Evolutionary conservation across 108 stramenopile species (phyloP).

Genomic region (Discostella stelligeroides): DNA sequence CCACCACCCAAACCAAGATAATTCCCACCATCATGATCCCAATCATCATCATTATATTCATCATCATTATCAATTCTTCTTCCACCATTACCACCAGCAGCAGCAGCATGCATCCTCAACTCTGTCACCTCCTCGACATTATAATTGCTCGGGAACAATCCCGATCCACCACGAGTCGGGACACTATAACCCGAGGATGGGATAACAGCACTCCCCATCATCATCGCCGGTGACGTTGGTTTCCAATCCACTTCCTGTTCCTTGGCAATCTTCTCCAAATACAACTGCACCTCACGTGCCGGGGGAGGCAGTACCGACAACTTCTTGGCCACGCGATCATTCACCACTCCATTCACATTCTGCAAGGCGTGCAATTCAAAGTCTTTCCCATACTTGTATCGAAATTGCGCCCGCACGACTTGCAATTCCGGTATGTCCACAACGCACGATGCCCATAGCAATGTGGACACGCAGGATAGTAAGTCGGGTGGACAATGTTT

Average conservation of each 20-base stretch:
- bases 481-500: slow-evolving; percentile 84
- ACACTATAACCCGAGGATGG: slow-evolving; percentile 74
- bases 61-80: too few species aligned
- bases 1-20: too few species aligned
- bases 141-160: slow-evolving; percentile 36
- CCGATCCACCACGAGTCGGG: slow-evolving; percentile 57
- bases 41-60: too few species aligned
- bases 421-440: slow-evolving; percentile 84
- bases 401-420: slow-evolving; percentile 81
- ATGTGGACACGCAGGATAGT: slow-evolving; percentile 62
- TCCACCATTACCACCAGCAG: too few species aligned
- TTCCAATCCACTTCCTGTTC: slow-evolving; percentile 85
- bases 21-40: too few species aligned
- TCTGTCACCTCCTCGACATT: too few species aligned
- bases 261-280: slow-evolving; percentile 89
- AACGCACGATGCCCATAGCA: slow-evolving; percentile 79
- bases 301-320: slow-evolving; percentile 87
- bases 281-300: slow-evolving; percentile 81
- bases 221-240: slow-evolving; percentile 54
- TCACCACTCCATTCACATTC: slow-evolving; percentile 79
- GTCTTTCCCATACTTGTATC: slow-evolving; percentile 82
- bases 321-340: slow-evolving; percentile 88
- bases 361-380: slow-evolving; percentile 77
- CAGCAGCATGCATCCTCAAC: too few species aligned
- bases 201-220: too few species aligned